Evolutionary conservation across 2,329 filamentous ascomycete genomes (phyloP), one percentile per base, ranked within the genome.

Genomic region (Ceratocystis smalleyi): DNA sequence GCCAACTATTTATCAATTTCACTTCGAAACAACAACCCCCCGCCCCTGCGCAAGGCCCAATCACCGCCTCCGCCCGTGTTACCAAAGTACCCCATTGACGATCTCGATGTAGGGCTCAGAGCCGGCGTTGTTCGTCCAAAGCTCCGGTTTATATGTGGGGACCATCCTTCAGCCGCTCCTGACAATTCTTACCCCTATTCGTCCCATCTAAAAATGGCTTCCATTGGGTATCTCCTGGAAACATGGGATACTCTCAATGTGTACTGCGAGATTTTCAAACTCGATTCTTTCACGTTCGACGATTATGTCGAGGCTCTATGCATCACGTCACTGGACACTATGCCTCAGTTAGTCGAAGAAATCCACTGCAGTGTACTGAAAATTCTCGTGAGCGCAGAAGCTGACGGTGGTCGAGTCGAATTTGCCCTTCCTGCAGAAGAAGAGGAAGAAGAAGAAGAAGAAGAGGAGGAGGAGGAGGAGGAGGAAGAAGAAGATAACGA

Each of bases 201-300:
- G n/a, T 45, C 32, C 10, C 40, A 64, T 8, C 84, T 97, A 63
- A 77, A 85, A 22, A 94, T 92, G 83, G 84, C 87, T 69, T 92
- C 90, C 2, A 83, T 96, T n/a, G 91, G 91, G 0, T 81, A 84
- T 1, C 77, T 97, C 17, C 76, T 99, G 27, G 92, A 96, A 74
- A 89, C 89, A 0, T 99, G 94, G 94, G 91, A 96, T 70, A 96
- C 91, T 0, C 79, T 99, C 43, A 99, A 96, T 70, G 92, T 99
- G n/a, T 96, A 96, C 72, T 95, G 91, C 71, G 90, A 96, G 71
- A 87, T 96, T 19, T 95, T 95, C 71, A 84, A 89, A 71, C 80
- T 99, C 30, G 94, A 99, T 73, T 97, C 92, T 0, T 99, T 99
- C 72, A 97, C 92, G 0, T 95, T 97, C 70, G 94, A 99, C 72